Evolutionary conservation across 306 rosid species (phyloP).

Genomic region (Medicago truncatula): MtrunA17r5.0-ANR NC_053049.1:48416001-48416500

Average conservation of each 20-base stretch:
- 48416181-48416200: constrained; percentile 68
- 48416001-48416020: neutral
- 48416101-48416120: constrained; percentile 11
- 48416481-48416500: constrained; percentile 95
- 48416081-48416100: neutral
- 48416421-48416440: constrained; percentile 93
- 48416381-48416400: constrained; percentile 18
- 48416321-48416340: constrained; percentile 61
- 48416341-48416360: constrained; percentile 50
- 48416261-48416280: constrained; percentile 90
- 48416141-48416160: neutral
- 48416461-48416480: constrained; percentile 88
- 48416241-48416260: constrained; percentile 92
- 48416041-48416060: constrained; percentile 15
- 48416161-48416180: neutral
- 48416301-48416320: constrained; percentile 87
- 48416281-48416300: constrained; percentile 96
- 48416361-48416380: neutral
- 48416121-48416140: constrained; percentile 1
- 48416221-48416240: constrained; percentile 92
- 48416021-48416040: neutral
- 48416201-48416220: constrained; percentile 93
- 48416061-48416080: constrained; percentile 3
- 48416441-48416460: constrained; percentile 90
- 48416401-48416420: constrained; percentile 78